Evolutionary conservation across 441 rosid species (phyloP).

Genomic region (Erodium chrysanthum): DNA sequence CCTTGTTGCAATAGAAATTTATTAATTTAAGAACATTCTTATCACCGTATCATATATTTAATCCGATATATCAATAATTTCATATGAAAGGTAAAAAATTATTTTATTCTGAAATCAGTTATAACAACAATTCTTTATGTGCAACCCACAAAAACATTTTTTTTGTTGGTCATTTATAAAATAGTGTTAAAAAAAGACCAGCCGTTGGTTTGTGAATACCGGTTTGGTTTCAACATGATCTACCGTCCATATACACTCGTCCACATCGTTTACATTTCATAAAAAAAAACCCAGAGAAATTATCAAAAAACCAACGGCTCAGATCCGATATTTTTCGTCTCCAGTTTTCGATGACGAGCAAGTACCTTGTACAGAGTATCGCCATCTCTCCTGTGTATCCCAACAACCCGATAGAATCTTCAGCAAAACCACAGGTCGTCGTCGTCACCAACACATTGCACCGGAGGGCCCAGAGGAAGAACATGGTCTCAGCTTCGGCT

Average conservation of each 20-base stretch:
- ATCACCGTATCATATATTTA: too few relatives aligned
- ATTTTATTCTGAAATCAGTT: too few relatives aligned
- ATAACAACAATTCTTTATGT: too few relatives aligned
- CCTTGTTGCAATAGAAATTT: too few relatives aligned
- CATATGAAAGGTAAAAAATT: too few relatives aligned
- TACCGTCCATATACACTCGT: neutral
- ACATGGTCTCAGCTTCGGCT: neutral
- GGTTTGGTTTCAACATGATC: neutral
- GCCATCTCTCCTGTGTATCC: neutral
- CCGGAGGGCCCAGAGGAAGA: neutral
- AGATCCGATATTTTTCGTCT: neutral
- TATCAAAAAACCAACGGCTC: neutral
- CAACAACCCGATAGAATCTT: neutral
- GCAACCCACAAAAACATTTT: neutral
- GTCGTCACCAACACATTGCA: neutral
- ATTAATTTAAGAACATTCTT: too few relatives aligned
- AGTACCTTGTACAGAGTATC: neutral
- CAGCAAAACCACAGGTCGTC: conserved; percentile 3
- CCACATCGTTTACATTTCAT: neutral
- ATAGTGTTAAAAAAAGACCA: neutral
- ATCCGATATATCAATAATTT: too few relatives aligned
- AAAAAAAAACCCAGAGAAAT: neutral
- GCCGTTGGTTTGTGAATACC: neutral
- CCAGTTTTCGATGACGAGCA: neutral
- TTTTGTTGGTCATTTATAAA: neutral